Base-by-base conservation (phyloP, 257 asterid species). In the Solanum boliviense region DNA sequence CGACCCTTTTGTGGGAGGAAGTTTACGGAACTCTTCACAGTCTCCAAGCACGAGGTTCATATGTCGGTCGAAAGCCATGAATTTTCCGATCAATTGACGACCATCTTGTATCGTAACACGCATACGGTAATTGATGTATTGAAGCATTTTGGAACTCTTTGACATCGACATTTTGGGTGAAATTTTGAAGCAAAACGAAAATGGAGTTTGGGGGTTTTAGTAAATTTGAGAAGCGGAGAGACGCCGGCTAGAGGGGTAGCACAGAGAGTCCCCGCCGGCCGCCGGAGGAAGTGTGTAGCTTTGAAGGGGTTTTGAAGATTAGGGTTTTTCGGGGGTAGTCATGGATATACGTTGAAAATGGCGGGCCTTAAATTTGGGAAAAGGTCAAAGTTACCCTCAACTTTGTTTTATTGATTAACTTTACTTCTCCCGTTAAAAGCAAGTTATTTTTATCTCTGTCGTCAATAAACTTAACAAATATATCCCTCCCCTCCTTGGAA, bases 31-130 rank as follows among this genome's bases (percentile, higher is more conserved):
- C 96, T 95, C 99, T 36, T 96, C 99, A 87, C 99, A 96, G 88
- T 96, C 99, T 44, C 99, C 99, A 88, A 96, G 95, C 7, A 96
- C 99, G 87, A 95, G 95, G 83, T 95, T 96, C 99, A 95, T 96
- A 93, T 96, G 98, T 3, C 99, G 96, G 88, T 96, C 99, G 92
- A 96, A 95, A 4, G 98, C 99, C 99, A 96, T 95, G 93, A 96
- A 96, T 75, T 96, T 96, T 0, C 98, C 99, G 89, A 96, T 91
- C 71, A 96, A 90, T 79, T 96, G 98, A 62, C 99, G 99, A 60
- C 98, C 98, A 78, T 95, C 99, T 29, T 94, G 97, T 91, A 96
- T 96, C 83, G 98, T 96, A 44, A 96, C 98, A 21, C 99, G 93
- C 99, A 96, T 96, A 1, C 99, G 94, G 93, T 96, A 96, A 79